phyloP scores from a whole-genome alignment of 2,329 filamentous ascomycete genomes.

The Thermomyces lanuginosus region DNA sequence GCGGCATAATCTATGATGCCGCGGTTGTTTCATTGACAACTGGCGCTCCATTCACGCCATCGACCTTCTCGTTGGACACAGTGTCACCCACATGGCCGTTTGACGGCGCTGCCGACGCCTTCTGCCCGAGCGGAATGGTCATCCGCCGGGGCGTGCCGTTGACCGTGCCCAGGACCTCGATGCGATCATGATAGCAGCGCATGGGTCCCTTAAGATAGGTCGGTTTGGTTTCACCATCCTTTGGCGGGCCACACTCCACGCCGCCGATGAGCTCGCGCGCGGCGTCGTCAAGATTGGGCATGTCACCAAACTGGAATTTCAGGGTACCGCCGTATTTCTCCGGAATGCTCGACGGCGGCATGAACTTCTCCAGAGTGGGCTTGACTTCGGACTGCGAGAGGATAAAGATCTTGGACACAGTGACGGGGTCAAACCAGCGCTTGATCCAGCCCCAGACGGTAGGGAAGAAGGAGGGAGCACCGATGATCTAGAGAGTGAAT shows the following conservation, averaged over 20 bases:
- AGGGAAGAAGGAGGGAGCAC: slow-evolving; percentile 77
- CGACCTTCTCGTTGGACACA: too few relatives aligned
- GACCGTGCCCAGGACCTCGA: slow-evolving; percentile 19
- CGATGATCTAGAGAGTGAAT: slow-evolving; percentile 47
- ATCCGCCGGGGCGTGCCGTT: slow-evolving; percentile 17
- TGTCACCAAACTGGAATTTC: slow-evolving; percentile 63
- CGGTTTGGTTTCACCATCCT: slow-evolving; percentile 13
- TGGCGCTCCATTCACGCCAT: too few relatives aligned
- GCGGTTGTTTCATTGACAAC: too few relatives aligned
- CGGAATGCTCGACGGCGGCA: slow-evolving; percentile 69
- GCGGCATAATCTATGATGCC: too few relatives aligned
- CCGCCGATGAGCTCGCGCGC: slow-evolving; percentile 18
- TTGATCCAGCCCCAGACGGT: slow-evolving; percentile 89
- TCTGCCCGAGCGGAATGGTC: slow-evolving; percentile 14
- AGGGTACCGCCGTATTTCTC: slow-evolving; percentile 78
- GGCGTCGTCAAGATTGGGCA: slow-evolving; percentile 50
- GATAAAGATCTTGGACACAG: slow-evolving; percentile 92
- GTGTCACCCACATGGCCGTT: slow-evolving; percentile 2
- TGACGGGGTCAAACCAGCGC: slow-evolving; percentile 87
- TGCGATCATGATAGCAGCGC: slow-evolving; percentile 17
- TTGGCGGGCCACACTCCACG: slow-evolving; percentile 14
- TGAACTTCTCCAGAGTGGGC: slow-evolving; percentile 61
- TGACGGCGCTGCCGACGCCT: slow-evolving; percentile 1
- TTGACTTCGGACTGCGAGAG: slow-evolving; percentile 57
- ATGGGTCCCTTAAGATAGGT: slow-evolving; percentile 20